These are phyloP conservation scores for Lentinula sp. DNA, from an alignment of 768 basidiomycete genomes.

Conservation along the genomic window DNA sequence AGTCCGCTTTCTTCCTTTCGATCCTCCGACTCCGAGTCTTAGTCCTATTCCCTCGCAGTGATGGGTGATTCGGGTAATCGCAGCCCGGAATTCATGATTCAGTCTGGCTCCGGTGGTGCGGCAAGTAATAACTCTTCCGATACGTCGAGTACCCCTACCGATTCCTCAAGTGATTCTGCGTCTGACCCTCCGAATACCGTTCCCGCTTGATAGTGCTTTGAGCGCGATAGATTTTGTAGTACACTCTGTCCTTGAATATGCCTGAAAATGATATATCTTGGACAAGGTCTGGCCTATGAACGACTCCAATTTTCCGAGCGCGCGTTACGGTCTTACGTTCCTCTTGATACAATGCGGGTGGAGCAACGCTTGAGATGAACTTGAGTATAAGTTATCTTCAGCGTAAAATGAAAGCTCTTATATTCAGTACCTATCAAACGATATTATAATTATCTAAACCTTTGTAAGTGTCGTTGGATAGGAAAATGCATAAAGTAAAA, in stretches of 20 bases:
- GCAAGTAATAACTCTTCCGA: not conserved
- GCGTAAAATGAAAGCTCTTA: too few species aligned
- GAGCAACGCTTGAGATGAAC: too few species aligned
- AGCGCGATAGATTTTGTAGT: not conserved
- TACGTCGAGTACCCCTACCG: not conserved
- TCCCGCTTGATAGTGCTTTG: not conserved
- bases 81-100: constrained; percentile 43
- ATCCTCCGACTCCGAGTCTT: not conserved
- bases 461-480: too few species aligned
- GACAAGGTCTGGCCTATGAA: too few species aligned
- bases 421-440: too few species aligned
- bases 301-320: not conserved
- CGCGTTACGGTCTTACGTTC: not conserved
- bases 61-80: constrained; percentile 55
- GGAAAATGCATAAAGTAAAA: too few species aligned
- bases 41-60: constrained; percentile 24
- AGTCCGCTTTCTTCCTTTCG: constrained; percentile 17
- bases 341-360: too few species aligned
- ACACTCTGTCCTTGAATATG: not conserved
- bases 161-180: not conserved
- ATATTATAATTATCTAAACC: too few species aligned
- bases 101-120: not conserved
- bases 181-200: not conserved
- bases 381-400: too few species aligned
- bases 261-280: not conserved